Conservation (phyloP, 306 rosid species). For the Cucurbita argyrosperma region DNA sequence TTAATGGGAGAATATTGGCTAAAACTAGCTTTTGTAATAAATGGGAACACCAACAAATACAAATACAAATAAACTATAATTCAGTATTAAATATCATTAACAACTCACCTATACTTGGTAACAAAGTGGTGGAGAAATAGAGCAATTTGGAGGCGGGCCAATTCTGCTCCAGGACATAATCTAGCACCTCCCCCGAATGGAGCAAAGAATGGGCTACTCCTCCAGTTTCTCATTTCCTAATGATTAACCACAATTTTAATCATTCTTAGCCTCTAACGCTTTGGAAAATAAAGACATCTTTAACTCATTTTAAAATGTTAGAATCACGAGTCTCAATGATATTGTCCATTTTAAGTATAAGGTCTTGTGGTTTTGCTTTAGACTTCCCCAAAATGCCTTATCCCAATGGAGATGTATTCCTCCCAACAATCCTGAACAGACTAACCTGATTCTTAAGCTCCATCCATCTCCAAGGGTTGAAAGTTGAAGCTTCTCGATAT, state of each 20-base stretch:
- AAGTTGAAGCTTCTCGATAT: conserved; percentile 41
- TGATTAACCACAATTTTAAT: background rate
- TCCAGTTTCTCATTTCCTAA: conserved; percentile 75
- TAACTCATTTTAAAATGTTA: too few relatives aligned
- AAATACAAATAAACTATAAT: background rate
- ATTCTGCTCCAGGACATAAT: conserved; percentile 88
- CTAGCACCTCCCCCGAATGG: conserved; percentile 96
- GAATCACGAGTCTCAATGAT: too few relatives aligned
- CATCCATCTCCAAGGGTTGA: conserved; percentile 98
- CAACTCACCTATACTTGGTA: conserved; percentile 39
- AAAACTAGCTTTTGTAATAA: too few relatives aligned
- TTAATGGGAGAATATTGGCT: too few relatives aligned
- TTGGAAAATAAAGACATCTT: background rate
- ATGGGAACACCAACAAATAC: too few relatives aligned
- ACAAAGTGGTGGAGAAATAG: conserved; percentile 67
- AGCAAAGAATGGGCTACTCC: conserved; percentile 59
- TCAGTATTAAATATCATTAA: background rate
- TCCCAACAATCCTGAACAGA: background rate
- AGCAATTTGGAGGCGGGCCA: conserved; percentile 87
- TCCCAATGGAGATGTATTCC: too few relatives aligned
- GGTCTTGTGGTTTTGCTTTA: too few relatives aligned
- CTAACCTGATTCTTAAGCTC: conserved; percentile 60
- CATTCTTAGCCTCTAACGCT: background rate
- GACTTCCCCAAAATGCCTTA: too few relatives aligned
- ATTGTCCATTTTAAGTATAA: too few relatives aligned